These are phyloP conservation scores for Podaxis pistillaris DNA, from an alignment of 768 basidiomycete species.

Conservation along the genomic window DNA sequence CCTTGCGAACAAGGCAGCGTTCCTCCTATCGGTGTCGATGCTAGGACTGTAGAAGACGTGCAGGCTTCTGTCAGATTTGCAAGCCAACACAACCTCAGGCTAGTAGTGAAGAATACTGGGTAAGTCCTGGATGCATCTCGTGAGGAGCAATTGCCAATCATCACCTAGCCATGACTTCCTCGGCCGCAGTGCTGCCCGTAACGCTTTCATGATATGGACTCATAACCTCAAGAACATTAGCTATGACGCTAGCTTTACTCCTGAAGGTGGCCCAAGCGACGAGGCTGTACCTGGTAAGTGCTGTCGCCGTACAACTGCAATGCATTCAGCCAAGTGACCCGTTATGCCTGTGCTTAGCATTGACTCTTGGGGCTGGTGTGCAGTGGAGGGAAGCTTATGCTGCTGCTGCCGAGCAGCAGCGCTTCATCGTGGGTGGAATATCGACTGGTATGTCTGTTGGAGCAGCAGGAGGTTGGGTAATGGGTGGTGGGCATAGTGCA, in stretches of 20 bases:
- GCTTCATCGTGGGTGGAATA: conserved; percentile 45
- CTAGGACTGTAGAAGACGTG: conserved; percentile 33
- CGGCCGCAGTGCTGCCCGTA: conserved; percentile 40
- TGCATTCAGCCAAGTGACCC: background rate
- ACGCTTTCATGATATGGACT: conserved; percentile 40
- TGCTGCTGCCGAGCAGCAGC: conserved; percentile 34
- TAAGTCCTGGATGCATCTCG: background rate
- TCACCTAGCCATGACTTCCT: conserved; percentile 38
- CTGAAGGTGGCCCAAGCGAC: conserved; percentile 27
- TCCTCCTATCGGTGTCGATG: conserved; percentile 40
- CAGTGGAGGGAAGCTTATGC: conserved; percentile 44
- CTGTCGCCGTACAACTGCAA: background rate
- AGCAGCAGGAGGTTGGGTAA: conserved; percentile 46
- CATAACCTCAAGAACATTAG: conserved; percentile 33
- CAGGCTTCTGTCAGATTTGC: conserved; percentile 41
- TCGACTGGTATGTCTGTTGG: conserved; percentile 40
- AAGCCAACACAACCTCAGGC: conserved; percentile 29
- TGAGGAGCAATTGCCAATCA: background rate
- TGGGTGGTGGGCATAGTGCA: conserved; percentile 46
- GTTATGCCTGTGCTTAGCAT: conserved; percentile 14
- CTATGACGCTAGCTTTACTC: conserved; percentile 27
- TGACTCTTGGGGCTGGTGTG: conserved; percentile 41
- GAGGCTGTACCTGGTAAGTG: conserved; percentile 19
- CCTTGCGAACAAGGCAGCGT: conserved; percentile 45
- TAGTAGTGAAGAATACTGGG: conserved; percentile 37